Percentiles rank a stretch among this genome's conserved stretches.
Evolutionary conservation across 2,329 filamentous ascomycete species (phyloP).

Genomic region (Metarhizium robertsii): DNA sequence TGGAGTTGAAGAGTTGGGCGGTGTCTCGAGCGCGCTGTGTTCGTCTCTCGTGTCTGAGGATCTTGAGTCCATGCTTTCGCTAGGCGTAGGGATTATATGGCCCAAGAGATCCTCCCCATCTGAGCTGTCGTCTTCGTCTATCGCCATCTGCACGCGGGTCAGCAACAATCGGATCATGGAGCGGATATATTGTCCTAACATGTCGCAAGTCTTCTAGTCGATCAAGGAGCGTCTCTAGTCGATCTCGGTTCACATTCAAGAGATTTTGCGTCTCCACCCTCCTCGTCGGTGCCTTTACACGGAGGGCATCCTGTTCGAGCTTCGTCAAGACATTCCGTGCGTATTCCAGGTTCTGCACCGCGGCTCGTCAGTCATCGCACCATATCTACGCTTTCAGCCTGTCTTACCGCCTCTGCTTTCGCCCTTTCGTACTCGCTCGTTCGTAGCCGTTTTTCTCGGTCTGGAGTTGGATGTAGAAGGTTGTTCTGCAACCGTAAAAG

Average conservation of each 20-base stretch:
- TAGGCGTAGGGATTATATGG: conserved; percentile 44
- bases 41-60: conserved; percentile 17
- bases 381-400: conserved; percentile 10
- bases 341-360: conserved; percentile 57
- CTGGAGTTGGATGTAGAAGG: conserved; percentile 52
- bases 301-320: conserved; percentile 58
- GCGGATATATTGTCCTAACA: conserved; percentile 22
- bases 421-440: conserved; percentile 56
- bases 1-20: conserved; percentile 8
- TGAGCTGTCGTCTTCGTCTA: conserved; percentile 32
- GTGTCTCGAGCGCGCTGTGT: conserved; percentile 10
- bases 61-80: conserved; percentile 38
- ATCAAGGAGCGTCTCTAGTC: conserved; percentile 56
- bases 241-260: conserved; percentile 54
- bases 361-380: neutral
- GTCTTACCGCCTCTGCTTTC: conserved; percentile 32
- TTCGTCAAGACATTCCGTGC: conserved; percentile 59
- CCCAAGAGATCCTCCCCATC: conserved; percentile 50
- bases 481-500: conserved; percentile 56
- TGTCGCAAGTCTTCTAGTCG: conserved; percentile 60
- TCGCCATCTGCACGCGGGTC: conserved; percentile 20
- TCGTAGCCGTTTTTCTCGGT: conserved; percentile 47
- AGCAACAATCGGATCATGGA: conserved; percentile 1
- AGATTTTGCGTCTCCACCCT: conserved; percentile 54
- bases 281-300: conserved; percentile 47